These are phyloP conservation scores for Smallanthus sonchifolius DNA, from an alignment of 129 eudicot species.

Conservation along the genomic window DNA sequence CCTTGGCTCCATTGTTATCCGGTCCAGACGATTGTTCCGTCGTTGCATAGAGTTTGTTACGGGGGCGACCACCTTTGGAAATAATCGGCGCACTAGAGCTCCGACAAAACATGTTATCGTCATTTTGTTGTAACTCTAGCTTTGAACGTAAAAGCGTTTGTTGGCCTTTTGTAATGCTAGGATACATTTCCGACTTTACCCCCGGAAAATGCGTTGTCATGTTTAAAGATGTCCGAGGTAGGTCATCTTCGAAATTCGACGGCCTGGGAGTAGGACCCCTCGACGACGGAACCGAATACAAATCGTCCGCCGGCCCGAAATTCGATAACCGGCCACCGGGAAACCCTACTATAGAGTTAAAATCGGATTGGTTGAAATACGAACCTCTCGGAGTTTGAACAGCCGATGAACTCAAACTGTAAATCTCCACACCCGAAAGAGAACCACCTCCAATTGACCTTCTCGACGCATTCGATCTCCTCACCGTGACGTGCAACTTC, in stretches of 20 bases:
- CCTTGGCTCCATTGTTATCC: constrained; percentile 6
- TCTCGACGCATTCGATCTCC: constrained; percentile 44
- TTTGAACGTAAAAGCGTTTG: neutral
- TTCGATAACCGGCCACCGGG: constrained; percentile 24
- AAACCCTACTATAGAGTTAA: constrained; percentile 38
- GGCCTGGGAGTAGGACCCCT: constrained; percentile 14
- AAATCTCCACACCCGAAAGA: constrained; percentile 51
- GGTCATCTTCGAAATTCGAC: constrained; percentile 31
- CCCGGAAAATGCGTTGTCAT: neutral
- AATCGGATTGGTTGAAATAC: constrained; percentile 39
- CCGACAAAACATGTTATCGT: constrained; percentile 32
- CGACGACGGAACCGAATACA: constrained; percentile 15
- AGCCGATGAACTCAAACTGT: constrained; percentile 45
- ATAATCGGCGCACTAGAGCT: constrained; percentile 31
- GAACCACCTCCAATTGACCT: constrained; percentile 28
- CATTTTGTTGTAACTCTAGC: too few relatives aligned
- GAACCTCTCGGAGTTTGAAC: constrained; percentile 54
- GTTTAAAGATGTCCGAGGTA: neutral
- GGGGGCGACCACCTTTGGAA: constrained; percentile 18
- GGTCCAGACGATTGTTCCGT: neutral
- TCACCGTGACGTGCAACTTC: constrained; percentile 46
- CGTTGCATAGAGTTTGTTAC: neutral
- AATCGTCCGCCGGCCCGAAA: constrained; percentile 16
- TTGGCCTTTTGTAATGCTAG: constrained; percentile 8
- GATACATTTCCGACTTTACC: constrained; percentile 6